Evolutionary conservation across 768 basidiomycete genomes (phyloP).

Genomic region (Melanogaster broomeanus): DNA sequence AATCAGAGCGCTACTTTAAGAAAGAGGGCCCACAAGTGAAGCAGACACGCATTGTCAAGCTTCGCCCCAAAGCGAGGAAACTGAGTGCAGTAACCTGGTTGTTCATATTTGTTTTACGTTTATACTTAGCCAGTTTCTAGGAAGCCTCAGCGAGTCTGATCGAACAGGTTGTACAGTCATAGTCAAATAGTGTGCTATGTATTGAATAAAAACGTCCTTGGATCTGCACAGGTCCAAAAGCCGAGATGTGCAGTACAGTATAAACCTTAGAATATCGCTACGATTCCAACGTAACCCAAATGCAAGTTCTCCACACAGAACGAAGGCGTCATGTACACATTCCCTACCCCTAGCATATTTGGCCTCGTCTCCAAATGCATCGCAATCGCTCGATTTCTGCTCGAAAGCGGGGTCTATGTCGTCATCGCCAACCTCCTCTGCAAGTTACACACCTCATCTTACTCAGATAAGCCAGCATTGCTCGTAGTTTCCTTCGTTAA

Average conservation of each 20-base stretch:
- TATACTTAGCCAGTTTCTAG: too few relatives aligned
- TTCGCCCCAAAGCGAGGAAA: constrained; percentile 35
- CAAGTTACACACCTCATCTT: constrained; percentile 18
- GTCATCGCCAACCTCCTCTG: not conserved
- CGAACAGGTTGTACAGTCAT: too few relatives aligned
- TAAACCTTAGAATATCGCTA: not conserved
- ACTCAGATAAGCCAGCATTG: constrained; percentile 26
- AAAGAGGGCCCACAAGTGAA: constrained; percentile 37
- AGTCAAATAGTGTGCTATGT: too few relatives aligned
- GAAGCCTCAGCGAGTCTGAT: too few relatives aligned
- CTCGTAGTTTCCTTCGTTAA: constrained; percentile 31
- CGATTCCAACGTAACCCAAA: not conserved
- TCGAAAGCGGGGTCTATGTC: constrained; percentile 24
- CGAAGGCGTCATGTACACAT: not conserved
- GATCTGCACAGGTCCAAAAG: too few relatives aligned
- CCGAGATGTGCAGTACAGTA: too few relatives aligned
- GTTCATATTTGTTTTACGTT: not conserved
- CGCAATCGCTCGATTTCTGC: constrained; percentile 34
- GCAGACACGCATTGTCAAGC: constrained; percentile 29
- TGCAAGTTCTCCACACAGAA: not conserved
- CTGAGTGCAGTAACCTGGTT: too few relatives aligned
- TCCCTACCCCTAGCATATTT: constrained; percentile 7
- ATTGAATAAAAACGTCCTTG: too few relatives aligned
- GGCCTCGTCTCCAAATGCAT: constrained; percentile 29
- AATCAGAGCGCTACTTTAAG: too few relatives aligned